These are phyloP conservation scores for Wickerhamiella qilinensis DNA, from an alignment of 805 yeast species.

Conservation along the genomic window DNA sequence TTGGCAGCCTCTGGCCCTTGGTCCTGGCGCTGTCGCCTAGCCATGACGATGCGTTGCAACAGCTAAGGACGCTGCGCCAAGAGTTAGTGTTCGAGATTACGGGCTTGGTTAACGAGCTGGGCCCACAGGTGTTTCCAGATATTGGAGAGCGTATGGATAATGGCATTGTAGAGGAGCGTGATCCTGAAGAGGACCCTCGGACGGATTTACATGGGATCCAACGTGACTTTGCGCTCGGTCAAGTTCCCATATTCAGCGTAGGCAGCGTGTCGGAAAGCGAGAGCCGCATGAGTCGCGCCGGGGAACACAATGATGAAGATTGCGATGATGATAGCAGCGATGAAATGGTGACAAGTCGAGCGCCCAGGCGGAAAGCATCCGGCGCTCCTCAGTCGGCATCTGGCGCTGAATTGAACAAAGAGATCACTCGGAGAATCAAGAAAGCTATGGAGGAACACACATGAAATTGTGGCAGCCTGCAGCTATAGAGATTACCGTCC, in stretches of 20 bases:
- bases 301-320: background rate
- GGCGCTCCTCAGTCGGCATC: background rate
- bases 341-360: background rate
- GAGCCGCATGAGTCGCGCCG: background rate
- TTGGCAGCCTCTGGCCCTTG: slow-evolving; percentile 70
- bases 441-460: background rate
- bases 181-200: slow-evolving; percentile 12
- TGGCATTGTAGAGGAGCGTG: slow-evolving; percentile 8
- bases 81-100: slow-evolving; percentile 60
- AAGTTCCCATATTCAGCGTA: slow-evolving; percentile 14
- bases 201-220: slow-evolving; percentile 12
- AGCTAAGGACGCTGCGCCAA: slow-evolving; percentile 45
- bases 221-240: slow-evolving; percentile 14
- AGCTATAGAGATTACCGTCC: too few species aligned
- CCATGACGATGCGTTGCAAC: slow-evolving; percentile 25
- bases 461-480: too few species aligned
- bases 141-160: slow-evolving; percentile 27
- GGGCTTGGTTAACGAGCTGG: slow-evolving; percentile 59
- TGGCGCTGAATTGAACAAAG: slow-evolving; percentile 2
- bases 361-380: background rate
- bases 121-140: slow-evolving; percentile 78
- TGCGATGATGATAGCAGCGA: background rate
- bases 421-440: slow-evolving; percentile 1
- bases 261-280: slow-evolving; percentile 1
- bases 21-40: slow-evolving; percentile 30